A percentile compares a stretch with the other conserved stretches of the same genome.
Evolutionary conservation across 2,329 filamentous ascomycete species (phyloP).

Genomic region (Akanthomyces dipterigenus): DNA sequence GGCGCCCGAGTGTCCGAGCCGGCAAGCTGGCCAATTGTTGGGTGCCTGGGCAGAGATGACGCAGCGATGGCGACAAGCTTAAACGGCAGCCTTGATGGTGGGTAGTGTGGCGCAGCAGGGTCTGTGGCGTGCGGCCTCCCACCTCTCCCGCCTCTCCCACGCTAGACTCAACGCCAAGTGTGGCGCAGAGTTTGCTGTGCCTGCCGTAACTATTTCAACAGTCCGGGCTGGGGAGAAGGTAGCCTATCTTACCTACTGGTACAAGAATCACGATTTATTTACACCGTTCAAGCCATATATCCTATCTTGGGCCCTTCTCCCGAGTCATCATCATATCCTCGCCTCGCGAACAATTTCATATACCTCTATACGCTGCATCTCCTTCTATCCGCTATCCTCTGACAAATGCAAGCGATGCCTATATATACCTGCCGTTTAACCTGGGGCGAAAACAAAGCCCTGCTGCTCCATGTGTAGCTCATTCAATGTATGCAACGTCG

Average conservation of each 20-base stretch:
- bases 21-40: background rate
- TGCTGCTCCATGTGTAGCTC: background rate
- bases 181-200: too few species aligned
- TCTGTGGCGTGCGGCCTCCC: conserved; percentile 3
- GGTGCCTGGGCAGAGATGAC: conserved; percentile 2
- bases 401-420: background rate
- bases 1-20: background rate
- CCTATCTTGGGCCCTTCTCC: background rate
- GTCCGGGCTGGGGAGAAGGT: too few species aligned
- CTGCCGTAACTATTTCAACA: too few species aligned
- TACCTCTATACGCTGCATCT: background rate
- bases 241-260: too few species aligned
- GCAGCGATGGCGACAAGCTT: background rate
- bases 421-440: background rate
- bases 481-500: background rate
- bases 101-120: conserved; percentile 3
- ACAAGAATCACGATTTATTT: too few species aligned
- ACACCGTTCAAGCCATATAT: background rate
- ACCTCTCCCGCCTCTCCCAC: too few species aligned
- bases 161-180: too few species aligned
- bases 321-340: background rate
- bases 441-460: background rate
- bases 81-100: background rate
- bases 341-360: background rate
- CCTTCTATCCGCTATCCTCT: background rate